Evolutionary conservation across 495 filamentous ascomycete genomes (phyloP).

Genomic region (Aspergillus avenaceus): DNA sequence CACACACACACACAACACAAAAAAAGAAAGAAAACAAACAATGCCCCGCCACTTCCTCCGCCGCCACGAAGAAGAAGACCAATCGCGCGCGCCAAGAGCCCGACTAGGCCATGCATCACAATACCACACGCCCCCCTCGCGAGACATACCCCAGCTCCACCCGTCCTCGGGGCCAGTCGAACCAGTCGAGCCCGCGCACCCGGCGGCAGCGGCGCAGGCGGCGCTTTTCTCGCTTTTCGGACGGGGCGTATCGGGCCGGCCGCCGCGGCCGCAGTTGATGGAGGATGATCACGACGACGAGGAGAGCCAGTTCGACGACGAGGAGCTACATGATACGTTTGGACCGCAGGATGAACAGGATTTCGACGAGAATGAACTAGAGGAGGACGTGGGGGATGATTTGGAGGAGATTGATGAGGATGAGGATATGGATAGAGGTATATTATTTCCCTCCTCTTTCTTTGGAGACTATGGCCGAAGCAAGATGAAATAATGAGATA

Average conservation of each 20-base stretch:
- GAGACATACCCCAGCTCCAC: constrained; percentile 28
- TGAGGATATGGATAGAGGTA: constrained; percentile 40
- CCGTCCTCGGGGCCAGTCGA: constrained; percentile 29
- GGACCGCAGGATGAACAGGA: not conserved
- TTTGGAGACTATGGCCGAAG: too few relatives aligned
- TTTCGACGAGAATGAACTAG: constrained; percentile 22
- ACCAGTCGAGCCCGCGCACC: constrained; percentile 17
- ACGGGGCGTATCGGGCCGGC: constrained; percentile 21
- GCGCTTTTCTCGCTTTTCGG: constrained; percentile 34
- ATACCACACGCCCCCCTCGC: constrained; percentile 36
- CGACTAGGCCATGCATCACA: constrained; percentile 19
- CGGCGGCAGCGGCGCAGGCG: constrained; percentile 19
- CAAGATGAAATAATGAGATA: not conserved
- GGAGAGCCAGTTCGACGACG: constrained; percentile 12
- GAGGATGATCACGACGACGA: constrained; percentile 12
- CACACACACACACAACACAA: not conserved
- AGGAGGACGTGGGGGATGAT: constrained; percentile 31
- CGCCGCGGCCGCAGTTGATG: constrained; percentile 14
- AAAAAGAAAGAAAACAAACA: not conserved
- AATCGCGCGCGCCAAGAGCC: constrained; percentile 4
- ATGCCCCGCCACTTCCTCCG: constrained; percentile 27
- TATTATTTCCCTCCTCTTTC: not conserved
- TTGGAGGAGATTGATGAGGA: constrained; percentile 39
- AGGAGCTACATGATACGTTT: too few relatives aligned
- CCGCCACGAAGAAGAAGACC: constrained; percentile 7